phyloP scores from a whole-genome alignment of 2,329 filamentous ascomycete species.

The Colletotrichum horii region DNA sequence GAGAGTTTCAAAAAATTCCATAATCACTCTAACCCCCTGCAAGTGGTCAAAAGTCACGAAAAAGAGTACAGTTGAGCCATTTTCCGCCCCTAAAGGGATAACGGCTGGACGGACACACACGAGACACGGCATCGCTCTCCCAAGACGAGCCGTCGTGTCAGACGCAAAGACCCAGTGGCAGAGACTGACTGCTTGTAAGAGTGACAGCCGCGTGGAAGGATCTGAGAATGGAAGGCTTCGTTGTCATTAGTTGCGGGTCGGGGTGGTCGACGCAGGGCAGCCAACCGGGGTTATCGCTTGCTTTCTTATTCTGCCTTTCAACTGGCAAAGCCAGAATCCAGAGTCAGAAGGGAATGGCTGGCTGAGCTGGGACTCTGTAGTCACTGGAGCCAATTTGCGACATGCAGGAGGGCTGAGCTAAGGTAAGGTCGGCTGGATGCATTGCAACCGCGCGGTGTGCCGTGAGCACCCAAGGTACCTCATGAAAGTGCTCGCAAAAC shows the following conservation, averaged over 20 bases:
- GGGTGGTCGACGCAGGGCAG: background rate
- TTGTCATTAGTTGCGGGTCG: background rate
- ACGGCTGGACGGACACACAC: background rate
- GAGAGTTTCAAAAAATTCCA: too few species aligned
- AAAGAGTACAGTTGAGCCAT: too few species aligned
- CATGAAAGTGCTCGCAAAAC: background rate
- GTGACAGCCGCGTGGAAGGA: background rate
- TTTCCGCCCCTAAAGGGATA: too few species aligned
- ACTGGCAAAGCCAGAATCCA: background rate
- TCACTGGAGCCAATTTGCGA: background rate
- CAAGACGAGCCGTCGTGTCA: background rate
- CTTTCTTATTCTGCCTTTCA: background rate
- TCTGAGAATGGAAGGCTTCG: background rate
- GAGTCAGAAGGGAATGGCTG: background rate
- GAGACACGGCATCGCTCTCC: background rate
- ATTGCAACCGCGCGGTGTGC: background rate
- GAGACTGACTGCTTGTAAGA: background rate
- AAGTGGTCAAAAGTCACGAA: too few species aligned
- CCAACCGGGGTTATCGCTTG: background rate
- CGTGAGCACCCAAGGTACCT: background rate
- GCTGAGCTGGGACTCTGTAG: background rate
- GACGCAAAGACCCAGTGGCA: background rate
- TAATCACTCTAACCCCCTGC: too few species aligned
- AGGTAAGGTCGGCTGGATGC: slow-evolving; percentile 7
- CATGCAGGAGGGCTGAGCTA: slow-evolving; percentile 3